These are phyloP conservation scores for Acaromyces ingoldii DNA, from an alignment of 1,284 basidiomycete genomes.

Conservation along the genomic window DNA sequence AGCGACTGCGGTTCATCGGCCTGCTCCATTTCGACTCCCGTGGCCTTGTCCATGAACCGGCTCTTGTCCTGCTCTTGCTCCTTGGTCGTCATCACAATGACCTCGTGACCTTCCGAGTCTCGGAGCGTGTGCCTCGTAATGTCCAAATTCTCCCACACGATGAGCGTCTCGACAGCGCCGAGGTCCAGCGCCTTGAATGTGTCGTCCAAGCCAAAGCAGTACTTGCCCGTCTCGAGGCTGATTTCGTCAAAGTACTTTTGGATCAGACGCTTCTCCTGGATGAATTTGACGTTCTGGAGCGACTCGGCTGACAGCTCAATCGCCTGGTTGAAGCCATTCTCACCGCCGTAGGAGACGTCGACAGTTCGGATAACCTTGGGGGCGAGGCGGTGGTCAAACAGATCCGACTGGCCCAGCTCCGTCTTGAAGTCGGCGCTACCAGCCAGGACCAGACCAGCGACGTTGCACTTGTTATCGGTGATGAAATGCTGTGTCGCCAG, in stretches of 20 bases:
- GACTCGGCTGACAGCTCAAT: constrained; percentile 95
- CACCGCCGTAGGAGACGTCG: constrained; percentile 97
- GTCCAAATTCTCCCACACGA: constrained; percentile 86
- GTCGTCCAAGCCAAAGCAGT: constrained; percentile 97
- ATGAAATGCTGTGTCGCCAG: constrained; percentile 96
- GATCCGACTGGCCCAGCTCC: constrained; percentile 89
- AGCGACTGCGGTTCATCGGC: constrained; percentile 46
- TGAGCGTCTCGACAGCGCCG: constrained; percentile 91
- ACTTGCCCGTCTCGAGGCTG: constrained; percentile 92
- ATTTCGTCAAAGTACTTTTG: constrained; percentile 99
- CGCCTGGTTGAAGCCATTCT: constrained; percentile 98
- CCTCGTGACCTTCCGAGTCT: constrained; percentile 39
- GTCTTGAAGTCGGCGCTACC: constrained; percentile 99
- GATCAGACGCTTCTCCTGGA: constrained; percentile 81
- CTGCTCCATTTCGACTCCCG: constrained; percentile 92
- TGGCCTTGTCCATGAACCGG: constrained; percentile 91
- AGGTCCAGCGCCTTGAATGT: constrained; percentile 95
- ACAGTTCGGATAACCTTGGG: constrained; percentile 69
- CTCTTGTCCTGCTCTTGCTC: constrained; percentile 64
- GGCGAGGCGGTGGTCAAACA: constrained; percentile 81
- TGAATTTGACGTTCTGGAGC: constrained; percentile 96
- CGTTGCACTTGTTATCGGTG: constrained; percentile 96
- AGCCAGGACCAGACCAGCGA: constrained; percentile 91
- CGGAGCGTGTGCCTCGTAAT: constrained; percentile 41
- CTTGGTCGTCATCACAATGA: constrained; percentile 44